Conservation (phyloP, 1,139 yeast genomes). For the Groenewaldozyma auringiensis region DNA sequence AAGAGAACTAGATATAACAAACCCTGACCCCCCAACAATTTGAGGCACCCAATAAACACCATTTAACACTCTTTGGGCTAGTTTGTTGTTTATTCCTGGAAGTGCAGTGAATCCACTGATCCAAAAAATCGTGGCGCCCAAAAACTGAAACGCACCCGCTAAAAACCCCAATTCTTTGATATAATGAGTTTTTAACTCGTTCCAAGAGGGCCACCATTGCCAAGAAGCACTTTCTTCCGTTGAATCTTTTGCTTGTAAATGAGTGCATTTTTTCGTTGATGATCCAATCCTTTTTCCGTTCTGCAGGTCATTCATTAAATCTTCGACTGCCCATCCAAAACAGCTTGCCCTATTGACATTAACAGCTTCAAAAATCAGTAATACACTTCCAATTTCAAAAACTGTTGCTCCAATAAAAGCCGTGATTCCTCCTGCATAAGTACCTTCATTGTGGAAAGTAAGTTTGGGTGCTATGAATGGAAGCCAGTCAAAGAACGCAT, state of each 20-base stretch:
- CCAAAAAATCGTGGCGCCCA: conserved; percentile 15
- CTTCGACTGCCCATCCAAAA: conserved; percentile 15
- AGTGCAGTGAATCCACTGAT: conserved; percentile 15
- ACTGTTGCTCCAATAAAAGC: conserved; percentile 16
- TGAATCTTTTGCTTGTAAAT: conserved; percentile 6
- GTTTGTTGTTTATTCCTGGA: conserved; percentile 12
- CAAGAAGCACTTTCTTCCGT: conserved; percentile 3
- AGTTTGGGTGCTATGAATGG: conserved; percentile 11
- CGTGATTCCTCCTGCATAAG: conserved; percentile 12
- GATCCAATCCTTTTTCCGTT: background rate
- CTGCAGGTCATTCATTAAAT: background rate
- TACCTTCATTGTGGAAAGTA: conserved; percentile 9
- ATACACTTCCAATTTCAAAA: conserved; percentile 14
- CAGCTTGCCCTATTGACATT: conserved; percentile 12
- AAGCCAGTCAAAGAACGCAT: conserved; percentile 14
- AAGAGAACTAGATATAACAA: conserved; percentile 10
- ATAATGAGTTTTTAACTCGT: conserved; percentile 11
- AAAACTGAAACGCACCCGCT: conserved; percentile 10
- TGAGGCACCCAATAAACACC: conserved; percentile 16
- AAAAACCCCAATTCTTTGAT: conserved; percentile 12
- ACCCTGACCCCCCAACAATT: conserved; percentile 13
- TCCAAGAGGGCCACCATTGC: conserved; percentile 13
- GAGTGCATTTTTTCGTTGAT: conserved; percentile 4
- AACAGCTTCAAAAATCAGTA: conserved; percentile 13
- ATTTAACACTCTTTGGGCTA: conserved; percentile 10